These are phyloP conservation scores for Rhodamnia rubescens DNA, from an alignment of 345 rosid genomes.

Conservation along the genomic window DNA sequence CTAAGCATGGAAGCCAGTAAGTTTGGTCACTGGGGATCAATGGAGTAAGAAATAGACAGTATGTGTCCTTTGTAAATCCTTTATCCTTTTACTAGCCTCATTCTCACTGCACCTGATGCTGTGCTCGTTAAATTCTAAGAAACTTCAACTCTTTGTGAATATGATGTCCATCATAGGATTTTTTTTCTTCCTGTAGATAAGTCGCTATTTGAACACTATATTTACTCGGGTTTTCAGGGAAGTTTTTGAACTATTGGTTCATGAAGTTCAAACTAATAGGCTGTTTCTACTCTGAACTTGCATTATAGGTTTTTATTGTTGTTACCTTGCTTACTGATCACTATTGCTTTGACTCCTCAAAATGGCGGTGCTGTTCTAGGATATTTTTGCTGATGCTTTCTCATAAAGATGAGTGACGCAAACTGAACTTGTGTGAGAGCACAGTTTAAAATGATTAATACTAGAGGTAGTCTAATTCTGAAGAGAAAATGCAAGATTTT, in stretches of 20 bases:
- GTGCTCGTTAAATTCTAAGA: too few relatives aligned
- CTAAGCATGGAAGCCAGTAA: too few relatives aligned
- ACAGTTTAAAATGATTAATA: neutral
- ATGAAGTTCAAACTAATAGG: neutral
- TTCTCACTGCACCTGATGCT: too few relatives aligned
- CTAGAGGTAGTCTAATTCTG: neutral
- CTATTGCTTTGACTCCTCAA: neutral
- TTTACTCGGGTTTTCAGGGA: neutral
- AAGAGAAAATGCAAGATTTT: neutral
- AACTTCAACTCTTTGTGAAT: too few relatives aligned
- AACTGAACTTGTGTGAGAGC: neutral
- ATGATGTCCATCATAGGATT: too few relatives aligned
- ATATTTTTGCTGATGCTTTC: neutral
- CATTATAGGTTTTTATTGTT: neutral
- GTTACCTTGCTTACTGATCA: neutral
- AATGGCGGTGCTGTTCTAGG: neutral
- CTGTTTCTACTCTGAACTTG: neutral
- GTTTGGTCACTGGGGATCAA: too few relatives aligned
- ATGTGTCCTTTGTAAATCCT: too few relatives aligned
- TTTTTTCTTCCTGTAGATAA: neutral
- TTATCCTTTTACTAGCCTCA: too few relatives aligned
- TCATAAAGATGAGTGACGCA: neutral
- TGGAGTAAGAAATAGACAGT: too few relatives aligned
- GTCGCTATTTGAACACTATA: neutral
- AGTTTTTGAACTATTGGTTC: neutral